These are phyloP conservation scores for Haplosporangium gracile DNA, from an alignment of 192 early-diverging fungal species.

Conservation along the genomic window DNA sequence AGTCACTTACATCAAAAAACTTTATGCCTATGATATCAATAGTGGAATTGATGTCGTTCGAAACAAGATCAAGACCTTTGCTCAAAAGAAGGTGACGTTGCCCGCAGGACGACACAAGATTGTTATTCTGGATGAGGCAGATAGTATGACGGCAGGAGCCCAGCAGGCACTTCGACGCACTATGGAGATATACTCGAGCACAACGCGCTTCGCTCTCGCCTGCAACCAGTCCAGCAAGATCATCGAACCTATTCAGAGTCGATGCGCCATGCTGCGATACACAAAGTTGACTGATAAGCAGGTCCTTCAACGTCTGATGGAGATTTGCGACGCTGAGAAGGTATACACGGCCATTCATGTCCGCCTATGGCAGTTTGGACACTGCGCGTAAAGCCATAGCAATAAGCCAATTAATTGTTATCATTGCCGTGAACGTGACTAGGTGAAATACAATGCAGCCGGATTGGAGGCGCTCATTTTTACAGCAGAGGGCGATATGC, in stretches of 20 bases:
- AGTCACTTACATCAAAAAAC: background rate
- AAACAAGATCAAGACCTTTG: conserved; percentile 98
- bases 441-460: conserved; percentile 88
- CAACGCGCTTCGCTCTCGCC: conserved; percentile 96
- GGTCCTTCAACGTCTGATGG: conserved; percentile 82
- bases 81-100: conserved; percentile 97
- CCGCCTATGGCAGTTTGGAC: background rate
- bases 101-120: conserved; percentile 89
- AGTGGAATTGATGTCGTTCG: conserved; percentile 97
- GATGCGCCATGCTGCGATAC: conserved; percentile 94
- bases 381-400: background rate
- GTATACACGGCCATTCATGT: conserved; percentile 46
- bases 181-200: conserved; percentile 97
- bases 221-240: conserved; percentile 98
- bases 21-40: background rate
- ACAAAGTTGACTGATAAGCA: conserved; percentile 83
- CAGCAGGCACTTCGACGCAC: conserved; percentile 98
- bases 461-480: conserved; percentile 96
- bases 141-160: conserved; percentile 97
- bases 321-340: conserved; percentile 87
- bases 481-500: conserved; percentile 98
- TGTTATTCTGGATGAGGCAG: conserved; percentile 98
- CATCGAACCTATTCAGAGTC: conserved; percentile 97
- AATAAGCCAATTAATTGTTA: background rate
- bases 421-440: background rate